Base-by-base conservation (phyloP, 129 eudicot genomes). In the Kitagawia praeruptora region DNA sequence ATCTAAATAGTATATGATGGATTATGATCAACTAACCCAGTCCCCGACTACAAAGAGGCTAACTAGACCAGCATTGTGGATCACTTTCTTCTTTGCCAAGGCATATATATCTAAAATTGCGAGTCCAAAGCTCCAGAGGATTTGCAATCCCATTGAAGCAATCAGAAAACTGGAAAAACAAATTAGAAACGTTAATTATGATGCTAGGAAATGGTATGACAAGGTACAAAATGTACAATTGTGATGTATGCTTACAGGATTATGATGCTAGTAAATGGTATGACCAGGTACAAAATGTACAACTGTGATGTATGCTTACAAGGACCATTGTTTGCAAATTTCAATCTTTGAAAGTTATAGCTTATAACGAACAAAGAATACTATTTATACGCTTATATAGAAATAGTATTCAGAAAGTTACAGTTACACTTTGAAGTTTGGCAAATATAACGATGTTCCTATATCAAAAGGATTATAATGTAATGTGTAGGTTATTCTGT, bases 121-220 rank as follows among this genome's bases (percentile, higher is more conserved):
- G 12, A 90, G 96, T 45, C 88, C 91, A 76, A 79, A 85, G 79
- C 98, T 88, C 98, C 96, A 93, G 6, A 90, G 75, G 15, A 85
- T 84, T 90, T 88, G 96, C 80, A 93, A 77, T 6, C 92, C 93
- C 98, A 93, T 90, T n/a, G 96, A 87, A 71, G 98, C 96, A 77
- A 93, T 85, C 78, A 93, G 81, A 86, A 87, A 93, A 79, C 98
- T 93, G 91, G 64, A 61, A 80, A 81, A 58, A 27, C 28, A 42
- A 31, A 6, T 31, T 74, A 27, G 19, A 14, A 46, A 45, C n/a
- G 27, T 44, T n/a, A n/a, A n/a, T 73, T 11, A 27, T 21, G 27
- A 40, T 42, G 28, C 23, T 15, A 19, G 42, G 23, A 70, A 70
- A 31, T 66, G 21, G 41, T 0, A n/a, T 10, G 7, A 21, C 28